Base-by-base conservation (phyloP, 2,329 filamentous ascomycete genomes). In the Fusarium pininemorale region DNA sequence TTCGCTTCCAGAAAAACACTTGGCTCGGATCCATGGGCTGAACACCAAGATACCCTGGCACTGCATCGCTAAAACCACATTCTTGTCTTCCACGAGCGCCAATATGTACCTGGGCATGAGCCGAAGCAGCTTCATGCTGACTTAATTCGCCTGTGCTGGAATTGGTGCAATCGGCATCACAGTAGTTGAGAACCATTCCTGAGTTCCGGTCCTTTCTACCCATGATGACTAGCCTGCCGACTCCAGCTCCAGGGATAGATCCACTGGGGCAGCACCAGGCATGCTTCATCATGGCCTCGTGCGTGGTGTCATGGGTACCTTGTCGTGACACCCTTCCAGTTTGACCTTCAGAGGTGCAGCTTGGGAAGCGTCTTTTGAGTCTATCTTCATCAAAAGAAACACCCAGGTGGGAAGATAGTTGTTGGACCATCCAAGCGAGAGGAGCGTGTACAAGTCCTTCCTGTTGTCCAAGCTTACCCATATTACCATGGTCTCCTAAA, bases 351-450 rank as follows among this genome's bases (percentile, higher is more conserved):
- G 35, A 28, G 5, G 6, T 7, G 16, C 2, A 62, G 30, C 38
- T 57, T 3, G 30, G 59, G 16, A 62, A 62, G 10, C 26, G 32
- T 12, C 4, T 8, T 7, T 24, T 38, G 18, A 57, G 50, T 18
- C 18, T 62, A 0, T 28, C 30, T 5, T 57, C 59, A 24, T 62
- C 24, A 1, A 57, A 62, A 0, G 15, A 13, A 1, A 62, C 6
- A 5, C 28, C 6, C 0, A 35, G 7, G 4, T 61, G 58, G 6
- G n/a, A 57, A 4, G 22, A 3, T 4, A 57, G 59, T 24, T 57
- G 50, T 6, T 62, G 59, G 5, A 62, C 24, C 13, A 62, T 24
- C 50, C 59, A 62, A 3, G 59, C 59, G 3, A 62, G 59, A 9
- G 59, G 50, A 4, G 59, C 50, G 3, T 62, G 50, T 2, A 44